Percentiles rank a stretch among this genome's conserved stretches.
Evolutionary conservation across 2,329 filamentous ascomycete genomes (phyloP).

Genomic region (Gaeumannomyces sp.): DNA sequence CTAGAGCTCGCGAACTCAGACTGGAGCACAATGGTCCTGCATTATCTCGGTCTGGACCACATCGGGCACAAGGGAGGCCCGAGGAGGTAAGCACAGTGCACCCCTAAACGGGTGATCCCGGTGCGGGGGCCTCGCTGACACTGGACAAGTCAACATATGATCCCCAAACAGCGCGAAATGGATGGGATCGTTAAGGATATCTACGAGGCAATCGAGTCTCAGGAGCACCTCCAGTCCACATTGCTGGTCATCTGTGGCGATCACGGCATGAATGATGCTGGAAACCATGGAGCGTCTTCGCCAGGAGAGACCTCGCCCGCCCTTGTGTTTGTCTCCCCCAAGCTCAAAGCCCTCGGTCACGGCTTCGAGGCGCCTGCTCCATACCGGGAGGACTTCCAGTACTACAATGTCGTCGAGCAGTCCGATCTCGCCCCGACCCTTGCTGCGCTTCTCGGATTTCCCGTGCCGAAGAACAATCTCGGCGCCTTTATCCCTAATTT

Average conservation of each 20-base stretch:
- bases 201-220: constrained; percentile 65
- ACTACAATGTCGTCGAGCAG: constrained; percentile 82
- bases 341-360: constrained; percentile 53
- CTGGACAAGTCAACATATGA: constrained; percentile 68
- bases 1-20: constrained; percentile 69
- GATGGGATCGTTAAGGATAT: constrained; percentile 46
- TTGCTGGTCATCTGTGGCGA: constrained; percentile 85
- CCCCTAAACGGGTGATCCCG: neutral
- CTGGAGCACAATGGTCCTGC: constrained; percentile 90
- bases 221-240: constrained; percentile 67
- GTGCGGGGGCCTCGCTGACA: neutral
- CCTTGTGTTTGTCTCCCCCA: constrained; percentile 84
- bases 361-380: constrained; percentile 25
- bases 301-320: constrained; percentile 92
- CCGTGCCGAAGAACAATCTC: constrained; percentile 82
- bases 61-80: constrained; percentile 97
- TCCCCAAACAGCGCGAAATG: constrained; percentile 88
- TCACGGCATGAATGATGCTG: constrained; percentile 99
- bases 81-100: constrained; percentile 51
- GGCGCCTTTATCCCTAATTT: constrained; percentile 80
- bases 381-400: constrained; percentile 67
- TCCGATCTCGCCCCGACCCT: constrained; percentile 90
- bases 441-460: constrained; percentile 79
- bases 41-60: constrained; percentile 93
- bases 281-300: constrained; percentile 92